These are phyloP conservation scores for Trichothecium roseum DNA, from an alignment of 2,329 filamentous ascomycete genomes.

Conservation along the genomic window DNA sequence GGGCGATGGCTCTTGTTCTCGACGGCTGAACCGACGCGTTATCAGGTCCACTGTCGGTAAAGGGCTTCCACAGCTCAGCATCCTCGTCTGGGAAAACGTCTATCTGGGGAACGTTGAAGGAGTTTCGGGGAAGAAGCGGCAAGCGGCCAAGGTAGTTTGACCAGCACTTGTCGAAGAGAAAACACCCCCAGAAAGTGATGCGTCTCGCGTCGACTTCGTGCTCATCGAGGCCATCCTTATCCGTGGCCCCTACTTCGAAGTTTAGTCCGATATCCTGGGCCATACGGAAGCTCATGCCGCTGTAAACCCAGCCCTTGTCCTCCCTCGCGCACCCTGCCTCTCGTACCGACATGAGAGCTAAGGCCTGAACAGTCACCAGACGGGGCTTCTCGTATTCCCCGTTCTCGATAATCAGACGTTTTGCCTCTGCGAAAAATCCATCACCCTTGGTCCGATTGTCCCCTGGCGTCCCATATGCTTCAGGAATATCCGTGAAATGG, in stretches of 20 bases:
- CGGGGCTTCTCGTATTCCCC: conserved; percentile 88
- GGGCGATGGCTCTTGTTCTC: conserved; percentile 67
- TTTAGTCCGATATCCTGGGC: conserved; percentile 89
- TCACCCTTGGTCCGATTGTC: conserved; percentile 84
- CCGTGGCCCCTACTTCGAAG: conserved; percentile 62
- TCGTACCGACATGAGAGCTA: conserved; percentile 90
- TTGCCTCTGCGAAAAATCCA: conserved; percentile 92
- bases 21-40: conserved; percentile 67
- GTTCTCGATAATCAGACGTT: conserved; percentile 77
- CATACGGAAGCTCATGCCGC: conserved; percentile 97
- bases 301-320: conserved; percentile 96
- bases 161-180: conserved; percentile 98
- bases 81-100: conserved; percentile 90
- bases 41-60: conserved; percentile 73
- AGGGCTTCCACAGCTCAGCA: conserved; percentile 74
- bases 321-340: conserved; percentile 92
- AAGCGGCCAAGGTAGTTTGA: conserved; percentile 91
- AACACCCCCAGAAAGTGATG: conserved; percentile 96
- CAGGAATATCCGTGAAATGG: conserved; percentile 74
- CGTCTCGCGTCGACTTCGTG: conserved; percentile 80
- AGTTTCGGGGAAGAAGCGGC: conserved; percentile 71
- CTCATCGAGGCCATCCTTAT: conserved; percentile 54
- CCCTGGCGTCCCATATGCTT: conserved; percentile 58
- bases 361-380: conserved; percentile 82
- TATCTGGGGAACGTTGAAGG: conserved; percentile 76